Conservation (phyloP, 2,329 filamentous ascomycete genomes). For the Fusarium luffae region DNA sequence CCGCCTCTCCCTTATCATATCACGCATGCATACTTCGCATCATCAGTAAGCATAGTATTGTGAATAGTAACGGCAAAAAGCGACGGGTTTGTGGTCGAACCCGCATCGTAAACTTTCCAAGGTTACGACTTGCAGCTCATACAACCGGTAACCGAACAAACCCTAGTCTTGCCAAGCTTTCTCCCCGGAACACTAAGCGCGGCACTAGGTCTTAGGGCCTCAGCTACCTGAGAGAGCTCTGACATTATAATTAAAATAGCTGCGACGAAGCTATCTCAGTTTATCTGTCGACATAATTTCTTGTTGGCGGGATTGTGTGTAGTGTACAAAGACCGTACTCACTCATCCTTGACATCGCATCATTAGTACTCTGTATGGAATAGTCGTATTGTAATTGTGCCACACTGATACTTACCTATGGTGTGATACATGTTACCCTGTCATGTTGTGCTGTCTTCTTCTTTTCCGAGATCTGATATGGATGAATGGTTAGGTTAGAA, state of each 20-base stretch:
- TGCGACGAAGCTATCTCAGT: constrained; percentile 3
- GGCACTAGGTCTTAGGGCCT: constrained; percentile 27
- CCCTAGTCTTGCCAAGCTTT: constrained; percentile 41
- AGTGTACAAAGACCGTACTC: neutral
- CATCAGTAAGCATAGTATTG: neutral
- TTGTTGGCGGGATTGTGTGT: neutral
- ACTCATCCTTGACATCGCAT: neutral
- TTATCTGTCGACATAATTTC: neutral
- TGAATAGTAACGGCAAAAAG: neutral
- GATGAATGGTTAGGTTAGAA: neutral
- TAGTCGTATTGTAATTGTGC: neutral
- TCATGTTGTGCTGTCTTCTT: constrained; percentile 7
- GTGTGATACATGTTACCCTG: constrained; percentile 17
- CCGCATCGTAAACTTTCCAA: neutral
- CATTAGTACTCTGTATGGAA: neutral
- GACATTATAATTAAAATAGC: constrained; percentile 15
- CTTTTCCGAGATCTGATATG: constrained; percentile 16
- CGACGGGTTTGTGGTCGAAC: neutral
- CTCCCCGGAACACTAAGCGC: constrained; percentile 29
- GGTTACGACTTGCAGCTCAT: constrained; percentile 9
- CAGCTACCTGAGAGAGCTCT: constrained; percentile 15
- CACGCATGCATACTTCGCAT: neutral
- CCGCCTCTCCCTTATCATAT: neutral
- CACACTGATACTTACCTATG: constrained; percentile 4
- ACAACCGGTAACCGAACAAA: constrained; percentile 22